Evolutionary conservation across 306 rosid species (phyloP), one percentile per base, ranked within the genome.

Genomic region (Datisca glomerata): DNA sequence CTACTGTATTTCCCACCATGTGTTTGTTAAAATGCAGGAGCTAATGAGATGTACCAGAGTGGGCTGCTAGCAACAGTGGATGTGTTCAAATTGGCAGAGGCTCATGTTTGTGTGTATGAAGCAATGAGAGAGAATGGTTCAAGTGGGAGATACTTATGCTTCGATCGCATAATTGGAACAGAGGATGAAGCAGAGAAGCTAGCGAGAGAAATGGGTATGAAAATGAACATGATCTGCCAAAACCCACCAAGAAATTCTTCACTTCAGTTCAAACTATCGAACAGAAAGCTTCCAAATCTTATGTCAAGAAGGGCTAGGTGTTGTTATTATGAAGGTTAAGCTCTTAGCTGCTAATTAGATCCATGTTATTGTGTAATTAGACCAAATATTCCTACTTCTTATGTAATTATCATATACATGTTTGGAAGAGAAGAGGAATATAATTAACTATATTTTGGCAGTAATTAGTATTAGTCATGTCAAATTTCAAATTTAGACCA

Each of bases 91-190:
- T 43, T 80, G 39, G 98, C 74, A 0, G 78, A 66, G 56, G 95
- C 86, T 5, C 93, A 89, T 32, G 78, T 59, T 2, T 21, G 62
- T 3, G 84, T 89, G 5, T 84, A 51, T 34, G 76, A 84, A 44
- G 84, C 59, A 34, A 72, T 78, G 80, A 68, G 58, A 13, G 54
- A 11, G 33, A 54, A 76, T 8, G 12, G 20, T 15, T 78, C 85
- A 25, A 63, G 24, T 12, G 95, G 98, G 0, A 80, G 98, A 60
- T 89, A 89, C 79, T 57, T 84, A 13, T 80, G 93, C 43, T 89
- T 47, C 42, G 95, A 89, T 38, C 21, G 47, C 17, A 50, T 80
- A 0, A 48, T 89, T 23, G 40, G 51, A 11, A 49, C 50, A 0
- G 63, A 56, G 6, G 62, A 23, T 14, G 70, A 61, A 35, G 98